Base-by-base conservation (phyloP, 805 yeast genomes). In the Grigorovia jiainica region DNA sequence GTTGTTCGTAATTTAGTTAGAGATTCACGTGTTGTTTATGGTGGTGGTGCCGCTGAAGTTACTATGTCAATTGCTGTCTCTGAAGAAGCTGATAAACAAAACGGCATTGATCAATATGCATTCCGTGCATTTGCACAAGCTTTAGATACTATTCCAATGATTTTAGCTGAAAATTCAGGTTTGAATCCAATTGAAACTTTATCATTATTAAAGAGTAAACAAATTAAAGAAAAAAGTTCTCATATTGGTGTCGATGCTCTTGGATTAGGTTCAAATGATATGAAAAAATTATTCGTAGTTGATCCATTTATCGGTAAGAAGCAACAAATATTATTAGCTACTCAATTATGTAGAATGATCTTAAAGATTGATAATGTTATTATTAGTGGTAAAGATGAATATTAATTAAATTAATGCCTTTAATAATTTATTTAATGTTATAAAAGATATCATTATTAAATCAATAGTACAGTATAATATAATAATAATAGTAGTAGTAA, bases 1-100 rank as follows among this genome's bases (percentile, higher is more conserved):
- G 99, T 94, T 36, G 98, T 92, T 23, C 83, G 98, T 68, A 94
- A 92, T 67, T 75, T 92, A 60, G 82, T 94, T 40, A 78, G 81
- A 55, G 97, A 94, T 63, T 82, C 79, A 61, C 76, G 96, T 63
- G 86, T 92, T 36, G 97, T 94, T n/a, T 92, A 92, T 58, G 99
- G 99, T 49, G 99, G 99, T 54, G 99, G 99, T 52, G 95, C 98
- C 18, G 94, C 97, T 30, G 99, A 92, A 68, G 79, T 92, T 41
- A 75, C 95, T 2, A 83, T 95, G 70, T 87, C 97, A 11, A 67
- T 92, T 52, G 94, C 92, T 15, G 95, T 92, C 13, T 72, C 87
- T 43, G 85, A 82, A 39, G 95, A 83, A 50, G 97, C 97, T 39
- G 96, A 90, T 63, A 79, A 76, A 58, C 95, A 85, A 65, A 80